These are phyloP conservation scores for Delphinella strobiligena DNA, from an alignment of 2,329 filamentous ascomycete genomes.

Conservation along the genomic window DNA sequence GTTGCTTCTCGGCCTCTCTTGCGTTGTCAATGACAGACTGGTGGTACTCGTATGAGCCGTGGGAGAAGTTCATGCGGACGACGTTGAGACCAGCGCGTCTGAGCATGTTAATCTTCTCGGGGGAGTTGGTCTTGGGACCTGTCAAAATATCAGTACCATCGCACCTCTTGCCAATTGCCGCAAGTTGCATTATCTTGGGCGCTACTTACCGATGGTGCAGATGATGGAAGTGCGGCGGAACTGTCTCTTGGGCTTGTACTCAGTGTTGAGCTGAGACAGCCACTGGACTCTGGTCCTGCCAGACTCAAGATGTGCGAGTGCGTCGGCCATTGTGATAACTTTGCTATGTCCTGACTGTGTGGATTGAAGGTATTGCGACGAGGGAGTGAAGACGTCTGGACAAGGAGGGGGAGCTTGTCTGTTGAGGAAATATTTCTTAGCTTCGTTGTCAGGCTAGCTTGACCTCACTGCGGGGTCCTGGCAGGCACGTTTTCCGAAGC, in stretches of 20 bases:
- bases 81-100: slow-evolving; percentile 88
- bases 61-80: slow-evolving; percentile 99
- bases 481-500: no score
- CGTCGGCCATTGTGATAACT: slow-evolving; percentile 45
- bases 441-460: not conserved
- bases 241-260: slow-evolving; percentile 74
- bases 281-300: slow-evolving; percentile 62
- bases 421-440: not conserved
- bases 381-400: slow-evolving; percentile 1
- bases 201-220: slow-evolving; percentile 75
- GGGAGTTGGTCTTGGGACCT: slow-evolving; percentile 96
- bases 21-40: slow-evolving; percentile 97
- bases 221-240: slow-evolving; percentile 97
- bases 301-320: slow-evolving; percentile 70
- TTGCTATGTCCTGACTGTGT: slow-evolving; percentile 3
- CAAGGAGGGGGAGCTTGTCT: not conserved
- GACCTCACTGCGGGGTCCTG: not conserved
- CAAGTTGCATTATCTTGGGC: not conserved
- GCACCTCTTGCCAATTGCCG: not conserved
- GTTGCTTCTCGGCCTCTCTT: slow-evolving; percentile 66
- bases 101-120: slow-evolving; percentile 91
- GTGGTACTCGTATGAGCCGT: slow-evolving; percentile 90
- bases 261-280: slow-evolving; percentile 73
- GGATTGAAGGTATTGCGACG: slow-evolving; percentile 3
- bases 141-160: slow-evolving; percentile 4